These are phyloP conservation scores for Cyamopsis tetragonoloba DNA, from an alignment of 306 rosid species.

Conservation along the genomic window DNA sequence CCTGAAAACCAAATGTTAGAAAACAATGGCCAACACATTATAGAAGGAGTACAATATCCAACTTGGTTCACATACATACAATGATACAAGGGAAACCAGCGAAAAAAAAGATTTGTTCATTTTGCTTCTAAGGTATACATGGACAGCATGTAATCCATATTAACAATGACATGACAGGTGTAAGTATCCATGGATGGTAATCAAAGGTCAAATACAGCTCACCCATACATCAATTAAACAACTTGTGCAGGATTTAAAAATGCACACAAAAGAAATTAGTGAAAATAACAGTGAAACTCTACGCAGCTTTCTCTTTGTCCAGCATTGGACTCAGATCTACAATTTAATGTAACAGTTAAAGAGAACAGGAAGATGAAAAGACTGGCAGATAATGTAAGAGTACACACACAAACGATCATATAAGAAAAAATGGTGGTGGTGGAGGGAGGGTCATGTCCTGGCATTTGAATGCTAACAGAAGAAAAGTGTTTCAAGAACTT, in stretches of 20 bases:
- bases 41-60: background rate
- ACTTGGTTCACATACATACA: too few relatives aligned
- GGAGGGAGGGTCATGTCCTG: too few relatives aligned
- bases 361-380: background rate
- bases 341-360: background rate
- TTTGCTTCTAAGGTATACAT: background rate
- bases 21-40: conserved; percentile 3
- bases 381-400: too few relatives aligned
- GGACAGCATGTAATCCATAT: conserved; percentile 1
- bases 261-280: background rate
- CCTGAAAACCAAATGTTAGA: conserved; percentile 50
- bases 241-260: background rate
- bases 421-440: too few relatives aligned
- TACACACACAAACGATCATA: too few relatives aligned
- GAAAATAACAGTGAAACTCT: background rate
- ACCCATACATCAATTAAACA: background rate
- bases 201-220: background rate
- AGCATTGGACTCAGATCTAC: background rate
- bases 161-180: conserved; percentile 21
- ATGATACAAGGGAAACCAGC: background rate
- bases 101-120: conserved; percentile 5
- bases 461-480: too few relatives aligned
- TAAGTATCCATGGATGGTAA: background rate
- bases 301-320: background rate
- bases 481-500: too few relatives aligned